Conservation (phyloP, 352 stramenopile genomes). For the Phytophthora litchii region DNA sequence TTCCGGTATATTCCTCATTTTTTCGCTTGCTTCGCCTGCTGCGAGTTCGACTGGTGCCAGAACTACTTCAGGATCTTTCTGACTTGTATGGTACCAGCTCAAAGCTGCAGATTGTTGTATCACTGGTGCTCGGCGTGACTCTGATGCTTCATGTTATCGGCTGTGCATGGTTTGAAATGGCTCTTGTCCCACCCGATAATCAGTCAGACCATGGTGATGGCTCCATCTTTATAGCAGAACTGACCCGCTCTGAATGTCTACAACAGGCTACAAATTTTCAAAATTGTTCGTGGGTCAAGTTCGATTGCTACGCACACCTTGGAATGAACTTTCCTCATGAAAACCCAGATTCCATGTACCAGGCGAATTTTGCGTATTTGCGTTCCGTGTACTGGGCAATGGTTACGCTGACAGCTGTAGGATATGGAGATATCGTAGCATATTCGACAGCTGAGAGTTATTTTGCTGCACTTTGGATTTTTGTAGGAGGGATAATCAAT, state of each 20-base stretch:
- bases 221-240: background rate
- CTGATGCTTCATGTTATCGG: constrained; percentile 64
- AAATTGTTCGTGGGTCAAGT: constrained; percentile 76
- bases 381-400: constrained; percentile 81
- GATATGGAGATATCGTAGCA: constrained; percentile 77
- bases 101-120: constrained; percentile 53
- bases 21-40: constrained; percentile 57
- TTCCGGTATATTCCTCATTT: constrained; percentile 36
- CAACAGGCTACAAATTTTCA: constrained; percentile 52
- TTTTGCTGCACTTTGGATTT: constrained; percentile 80
- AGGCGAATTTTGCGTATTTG: constrained; percentile 63
- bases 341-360: constrained; percentile 45
- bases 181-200: constrained; percentile 19
- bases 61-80: constrained; percentile 53
- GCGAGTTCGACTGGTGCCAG: constrained; percentile 44
- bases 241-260: constrained; percentile 43
- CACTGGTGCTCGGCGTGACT: constrained; percentile 54
- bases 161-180: constrained; percentile 78
- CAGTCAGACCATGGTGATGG: background rate
- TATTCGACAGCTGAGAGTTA: constrained; percentile 77
- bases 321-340: constrained; percentile 53
- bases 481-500: constrained; percentile 75
- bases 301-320: constrained; percentile 72
- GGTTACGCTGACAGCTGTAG: constrained; percentile 70
- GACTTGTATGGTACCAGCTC: constrained; percentile 72